phyloP scores from a whole-genome alignment of 1,284 basidiomycete genomes.

The Phellinidium pouzarii region DNA sequence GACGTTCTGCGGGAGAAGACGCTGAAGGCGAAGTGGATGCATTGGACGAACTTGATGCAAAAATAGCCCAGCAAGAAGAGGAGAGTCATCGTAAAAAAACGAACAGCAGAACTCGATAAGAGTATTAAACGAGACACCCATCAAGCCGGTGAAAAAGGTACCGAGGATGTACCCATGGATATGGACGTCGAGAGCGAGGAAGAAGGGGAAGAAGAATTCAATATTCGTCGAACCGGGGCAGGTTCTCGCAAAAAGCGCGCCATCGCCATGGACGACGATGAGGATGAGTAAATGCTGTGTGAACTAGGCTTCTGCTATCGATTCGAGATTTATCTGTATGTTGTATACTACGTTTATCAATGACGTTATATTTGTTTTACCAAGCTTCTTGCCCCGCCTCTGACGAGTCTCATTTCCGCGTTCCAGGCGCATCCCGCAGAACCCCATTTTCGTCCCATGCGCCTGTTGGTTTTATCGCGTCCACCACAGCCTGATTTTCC shows the following conservation, averaged over 20 bases:
- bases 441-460: constrained; percentile 55
- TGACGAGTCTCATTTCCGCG: constrained; percentile 19
- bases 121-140: constrained; percentile 25
- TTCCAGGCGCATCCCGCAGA: constrained; percentile 32
- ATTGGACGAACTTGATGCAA: constrained; percentile 63
- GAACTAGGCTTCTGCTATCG: not conserved
- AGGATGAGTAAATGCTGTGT: constrained; percentile 38
- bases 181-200: constrained; percentile 78
- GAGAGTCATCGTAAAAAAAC: constrained; percentile 38
- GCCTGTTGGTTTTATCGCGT: constrained; percentile 57
- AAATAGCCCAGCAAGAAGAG: constrained; percentile 44
- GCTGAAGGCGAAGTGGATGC: constrained; percentile 50
- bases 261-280: constrained; percentile 50
- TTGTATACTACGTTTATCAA: constrained; percentile 3
- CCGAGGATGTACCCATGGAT: constrained; percentile 31
- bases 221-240: constrained; percentile 44
- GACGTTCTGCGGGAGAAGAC: constrained; percentile 31
- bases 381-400: not conserved
- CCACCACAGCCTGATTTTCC: constrained; percentile 75
- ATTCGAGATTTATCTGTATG: not conserved
- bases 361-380: not conserved
- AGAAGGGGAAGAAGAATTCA: constrained; percentile 59
- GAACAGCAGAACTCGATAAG: constrained; percentile 18
- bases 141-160: constrained; percentile 32
- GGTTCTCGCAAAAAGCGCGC: constrained; percentile 49